These are phyloP conservation scores for Fistulinella cinereoalba DNA, from an alignment of 1,284 basidiomycete genomes.

Conservation along the genomic window DNA sequence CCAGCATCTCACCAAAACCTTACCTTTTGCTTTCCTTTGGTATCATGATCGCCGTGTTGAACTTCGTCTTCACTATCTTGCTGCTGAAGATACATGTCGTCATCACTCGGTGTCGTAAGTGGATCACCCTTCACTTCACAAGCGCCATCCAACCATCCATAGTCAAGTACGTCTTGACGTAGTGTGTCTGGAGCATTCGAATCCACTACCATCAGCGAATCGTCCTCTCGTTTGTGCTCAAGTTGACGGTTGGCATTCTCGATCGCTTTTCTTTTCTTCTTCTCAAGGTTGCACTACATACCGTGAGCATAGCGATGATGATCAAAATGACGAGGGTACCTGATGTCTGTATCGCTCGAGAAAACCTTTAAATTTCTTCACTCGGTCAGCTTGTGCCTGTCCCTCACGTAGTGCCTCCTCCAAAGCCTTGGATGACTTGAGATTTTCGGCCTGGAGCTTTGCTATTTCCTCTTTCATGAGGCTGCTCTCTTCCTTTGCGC, in stretches of 20 bases:
- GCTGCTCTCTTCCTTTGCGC: conserved; percentile 12
- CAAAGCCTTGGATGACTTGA: conserved; percentile 17
- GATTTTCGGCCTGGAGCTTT: conserved; percentile 25
- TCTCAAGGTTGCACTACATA: conserved; percentile 23
- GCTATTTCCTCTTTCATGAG: conserved; percentile 17
- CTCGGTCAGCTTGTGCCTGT: conserved; percentile 17
- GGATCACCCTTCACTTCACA: conserved; percentile 29
- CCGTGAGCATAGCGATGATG: background rate
- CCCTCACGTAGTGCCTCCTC: conserved; percentile 18
- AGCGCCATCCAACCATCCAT: conserved; percentile 31
- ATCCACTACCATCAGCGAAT: conserved; percentile 31
- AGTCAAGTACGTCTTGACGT: conserved; percentile 10
- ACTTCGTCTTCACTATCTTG: conserved; percentile 21
- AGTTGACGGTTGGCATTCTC: conserved; percentile 9
- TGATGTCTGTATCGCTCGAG: conserved; percentile 19
- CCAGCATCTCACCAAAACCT: conserved; percentile 3
- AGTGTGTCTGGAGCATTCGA: conserved; percentile 25
- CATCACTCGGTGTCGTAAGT: conserved; percentile 17
- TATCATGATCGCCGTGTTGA: background rate
- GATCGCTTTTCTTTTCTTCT: conserved; percentile 29
- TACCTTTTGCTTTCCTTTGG: conserved; percentile 11
- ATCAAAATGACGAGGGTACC: conserved; percentile 10
- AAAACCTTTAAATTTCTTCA: conserved; percentile 21
- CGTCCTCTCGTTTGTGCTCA: conserved; percentile 21
- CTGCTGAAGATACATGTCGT: conserved; percentile 6